Percentiles rank a stretch among this genome's conserved stretches.
Evolutionary conservation across 345 rosid genomes (phyloP).

Genomic region (Salix exigua): DNA sequence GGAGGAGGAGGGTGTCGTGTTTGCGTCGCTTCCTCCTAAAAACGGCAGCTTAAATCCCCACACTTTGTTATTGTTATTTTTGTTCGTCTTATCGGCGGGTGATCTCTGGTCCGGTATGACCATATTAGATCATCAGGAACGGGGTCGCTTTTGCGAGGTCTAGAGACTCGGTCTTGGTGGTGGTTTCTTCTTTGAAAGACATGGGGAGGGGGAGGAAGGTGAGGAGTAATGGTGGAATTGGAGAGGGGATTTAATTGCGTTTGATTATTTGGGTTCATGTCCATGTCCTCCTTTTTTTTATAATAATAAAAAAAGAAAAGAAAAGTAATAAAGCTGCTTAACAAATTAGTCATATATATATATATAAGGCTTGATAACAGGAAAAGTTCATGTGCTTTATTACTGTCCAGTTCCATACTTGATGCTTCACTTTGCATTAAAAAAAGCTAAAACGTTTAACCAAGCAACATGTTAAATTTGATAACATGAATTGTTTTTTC

Average conservation of each 20-base stretch:
- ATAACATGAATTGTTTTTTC: too few relatives aligned
- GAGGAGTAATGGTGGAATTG: too few relatives aligned
- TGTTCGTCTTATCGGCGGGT: not conserved
- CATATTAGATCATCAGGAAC: slow-evolving; percentile 29
- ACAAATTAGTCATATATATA: too few relatives aligned
- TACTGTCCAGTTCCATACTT: too few relatives aligned
- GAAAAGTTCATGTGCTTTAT: too few relatives aligned
- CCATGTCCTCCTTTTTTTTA: slow-evolving; percentile 6
- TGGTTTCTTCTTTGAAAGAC: not conserved
- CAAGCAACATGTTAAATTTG: too few relatives aligned
- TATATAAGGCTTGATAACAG: too few relatives aligned
- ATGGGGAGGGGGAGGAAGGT: not conserved
- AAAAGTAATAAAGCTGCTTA: too few relatives aligned
- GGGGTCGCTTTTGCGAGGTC: not conserved
- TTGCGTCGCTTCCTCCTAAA: slow-evolving; percentile 28
- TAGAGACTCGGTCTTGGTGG: too few relatives aligned
- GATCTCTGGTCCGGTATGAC: slow-evolving; percentile 58
- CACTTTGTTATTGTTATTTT: slow-evolving; percentile 28
- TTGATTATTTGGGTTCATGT: slow-evolving; percentile 29
- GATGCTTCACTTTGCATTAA: too few relatives aligned
- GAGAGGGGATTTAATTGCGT: slow-evolving; percentile 23
- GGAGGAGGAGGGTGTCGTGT: slow-evolving; percentile 38
- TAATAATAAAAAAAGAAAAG: too few relatives aligned
- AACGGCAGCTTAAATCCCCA: slow-evolving; percentile 89
- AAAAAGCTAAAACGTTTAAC: too few relatives aligned